phyloP scores from a whole-genome alignment of 1,139 yeast species.

The Barnettozyma hawaiiensis region DNA sequence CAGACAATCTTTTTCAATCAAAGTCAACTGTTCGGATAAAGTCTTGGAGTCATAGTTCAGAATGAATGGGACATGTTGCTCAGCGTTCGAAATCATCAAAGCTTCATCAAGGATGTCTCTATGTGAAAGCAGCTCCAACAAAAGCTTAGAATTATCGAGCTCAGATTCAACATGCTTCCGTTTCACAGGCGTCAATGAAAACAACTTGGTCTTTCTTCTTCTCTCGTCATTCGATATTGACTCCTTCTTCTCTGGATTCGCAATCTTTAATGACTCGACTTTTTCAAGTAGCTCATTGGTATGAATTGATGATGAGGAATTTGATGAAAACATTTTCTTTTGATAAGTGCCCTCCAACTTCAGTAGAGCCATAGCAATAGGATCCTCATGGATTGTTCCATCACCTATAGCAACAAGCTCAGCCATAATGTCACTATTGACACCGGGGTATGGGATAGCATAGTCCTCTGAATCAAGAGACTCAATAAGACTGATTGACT shows the following conservation, averaged over 20 bases:
- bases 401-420: constrained; percentile 81
- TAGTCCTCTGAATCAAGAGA: constrained; percentile 30
- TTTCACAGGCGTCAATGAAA: constrained; percentile 23
- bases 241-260: constrained; percentile 19
- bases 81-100: constrained; percentile 19
- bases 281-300: constrained; percentile 25
- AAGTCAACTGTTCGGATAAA: constrained; percentile 74
- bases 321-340: constrained; percentile 4
- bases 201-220: constrained; percentile 32
- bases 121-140: constrained; percentile 22
- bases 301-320: constrained; percentile 18
- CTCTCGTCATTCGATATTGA: constrained; percentile 33
- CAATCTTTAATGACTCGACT: constrained; percentile 29
- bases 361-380: constrained; percentile 66
- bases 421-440: constrained; percentile 55
- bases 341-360: constrained; percentile 66
- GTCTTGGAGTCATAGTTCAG: constrained; percentile 60
- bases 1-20: constrained; percentile 78
- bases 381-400: constrained; percentile 61
- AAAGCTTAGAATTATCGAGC: constrained; percentile 20
- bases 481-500: constrained; percentile 11
- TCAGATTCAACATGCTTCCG: constrained; percentile 21
- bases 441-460: constrained; percentile 49
- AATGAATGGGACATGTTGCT: constrained; percentile 71
- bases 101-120: constrained; percentile 21